phyloP scores from a whole-genome alignment of 441 rosid genomes.

The Populus hybrid region DNA sequence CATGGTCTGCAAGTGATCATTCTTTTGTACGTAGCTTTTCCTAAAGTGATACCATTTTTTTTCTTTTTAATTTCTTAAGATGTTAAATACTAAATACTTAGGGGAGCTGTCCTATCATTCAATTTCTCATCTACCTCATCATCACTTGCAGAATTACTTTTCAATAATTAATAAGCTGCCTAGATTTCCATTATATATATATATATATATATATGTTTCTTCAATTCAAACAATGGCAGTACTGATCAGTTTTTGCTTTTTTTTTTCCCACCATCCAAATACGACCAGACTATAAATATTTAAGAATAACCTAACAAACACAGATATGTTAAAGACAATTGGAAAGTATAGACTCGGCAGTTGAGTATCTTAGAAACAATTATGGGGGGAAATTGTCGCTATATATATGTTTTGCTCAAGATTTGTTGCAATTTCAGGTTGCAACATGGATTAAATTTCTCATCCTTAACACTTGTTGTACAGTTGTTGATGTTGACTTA shows the following conservation, averaged over 20 bases:
- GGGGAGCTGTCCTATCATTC: conserved; percentile 10
- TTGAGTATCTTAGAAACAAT: conserved; percentile 8
- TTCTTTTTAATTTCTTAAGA: not conserved
- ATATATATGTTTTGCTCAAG: conserved; percentile 1
- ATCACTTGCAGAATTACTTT: not conserved
- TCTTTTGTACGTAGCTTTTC: not conserved
- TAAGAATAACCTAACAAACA: not conserved
- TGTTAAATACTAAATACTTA: not conserved
- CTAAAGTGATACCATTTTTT: not conserved
- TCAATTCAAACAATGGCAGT: not conserved
- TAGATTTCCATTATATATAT: too few species aligned
- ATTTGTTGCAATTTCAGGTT: conserved; percentile 19
- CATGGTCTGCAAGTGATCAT: not conserved
- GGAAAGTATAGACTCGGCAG: not conserved
- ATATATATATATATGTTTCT: not conserved
- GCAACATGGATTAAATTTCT: conserved; percentile 16
- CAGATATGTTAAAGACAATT: not conserved
- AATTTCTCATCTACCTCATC: conserved; percentile 16
- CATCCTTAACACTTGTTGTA: not conserved
- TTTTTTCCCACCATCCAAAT: conserved; percentile 7
- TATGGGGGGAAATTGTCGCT: conserved; percentile 7
- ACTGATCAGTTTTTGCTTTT: not conserved
- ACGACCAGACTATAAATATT: not conserved
- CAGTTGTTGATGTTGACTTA: conserved; percentile 22
- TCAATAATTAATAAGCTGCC: not conserved